Base-by-base conservation (phyloP, 2,329 filamentous ascomycete genomes). In the Tricladium varicosporioides region DNA sequence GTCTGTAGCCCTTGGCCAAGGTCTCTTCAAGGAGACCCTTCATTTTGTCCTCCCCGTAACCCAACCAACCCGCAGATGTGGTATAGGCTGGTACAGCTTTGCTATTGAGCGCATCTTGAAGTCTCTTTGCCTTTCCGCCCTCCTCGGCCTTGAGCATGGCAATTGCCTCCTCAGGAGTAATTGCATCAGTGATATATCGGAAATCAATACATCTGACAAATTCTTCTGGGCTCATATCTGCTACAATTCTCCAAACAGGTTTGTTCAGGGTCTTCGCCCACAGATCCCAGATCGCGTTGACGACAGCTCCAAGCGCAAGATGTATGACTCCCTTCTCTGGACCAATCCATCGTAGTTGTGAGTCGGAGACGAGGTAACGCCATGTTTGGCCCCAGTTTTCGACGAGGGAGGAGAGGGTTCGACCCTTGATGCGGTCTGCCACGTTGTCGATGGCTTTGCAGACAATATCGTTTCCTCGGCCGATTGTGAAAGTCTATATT, bases 251-350 rank as follows among this genome's bases (percentile, higher is more conserved):
- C 92, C 92, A 96, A 13, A 96, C 90, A 2, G 92, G 92, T 78
- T 96, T 96, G 63, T 83, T 80, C 36, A 94, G 82, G 1, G 82
- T 82, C 77, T 95, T 96, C 54, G 90, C 91, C 92, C 92, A 96
- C n/a, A 96, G 83, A 73, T 96, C 92, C 92, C 92, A 96, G 67
- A 96, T 80, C 14, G 91, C 92, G 72, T 96, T 96, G 66, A 95
- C 89, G 14, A 96, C 88, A 45, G 91, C 89, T 31, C 90, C 91
- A 10, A 96, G 85, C 1, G 92, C 92, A 7, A 97, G 88, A 74
- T 96, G 92, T 65, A 95, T 95, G 46, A 96, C 92, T 58, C 92
- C 92, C 75, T 96, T 96, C 69, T 96, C 92, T 0, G 92, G 92
- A 0, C 92, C 92, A 69, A 96, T 94, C 92, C 92, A 96, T 56